Evolutionary conservation across 1,284 basidiomycete species (phyloP).

Genomic region (Boletellus dicymbophilus): DNA sequence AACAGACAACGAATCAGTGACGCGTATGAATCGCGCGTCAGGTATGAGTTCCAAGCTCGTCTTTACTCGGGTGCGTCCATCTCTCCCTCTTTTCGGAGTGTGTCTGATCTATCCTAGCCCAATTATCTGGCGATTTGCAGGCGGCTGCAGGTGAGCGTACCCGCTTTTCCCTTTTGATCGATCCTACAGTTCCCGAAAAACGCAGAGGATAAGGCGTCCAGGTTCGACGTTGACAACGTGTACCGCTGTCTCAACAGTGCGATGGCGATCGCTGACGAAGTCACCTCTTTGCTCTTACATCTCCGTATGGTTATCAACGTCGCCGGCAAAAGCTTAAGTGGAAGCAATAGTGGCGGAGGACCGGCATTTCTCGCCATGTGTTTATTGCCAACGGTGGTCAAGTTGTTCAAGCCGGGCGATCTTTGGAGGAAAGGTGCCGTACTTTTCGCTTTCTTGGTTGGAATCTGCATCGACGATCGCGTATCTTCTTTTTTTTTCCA

Average conservation of each 20-base stretch:
- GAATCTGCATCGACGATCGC: background rate
- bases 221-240: background rate
- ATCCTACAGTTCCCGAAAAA: background rate
- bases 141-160: conserved; percentile 25
- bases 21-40: conserved; percentile 17
- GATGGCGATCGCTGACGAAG: conserved; percentile 3
- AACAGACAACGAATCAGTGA: conserved; percentile 3
- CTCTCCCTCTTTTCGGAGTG: background rate
- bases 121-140: conserved; percentile 18
- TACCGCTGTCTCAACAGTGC: conserved; percentile 11
- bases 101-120: conserved; percentile 6
- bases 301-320: conserved; percentile 20
- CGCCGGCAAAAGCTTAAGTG: conserved; percentile 14
- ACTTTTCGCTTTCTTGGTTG: background rate
- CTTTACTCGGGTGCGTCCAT: conserved; percentile 18
- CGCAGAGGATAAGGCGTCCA: conserved; percentile 3
- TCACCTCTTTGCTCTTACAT: conserved; percentile 24
- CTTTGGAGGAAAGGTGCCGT: conserved; percentile 25
- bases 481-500: background rate
- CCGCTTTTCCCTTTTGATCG: background rate
- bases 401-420: background rate
- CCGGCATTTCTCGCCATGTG: conserved; percentile 21
- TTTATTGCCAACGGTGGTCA: conserved; percentile 13
- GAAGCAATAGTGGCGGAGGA: conserved; percentile 19
- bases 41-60: conserved; percentile 21